Conservation (phyloP, 73 alveolate genomes). For the Paramecium primaurelia region DNA sequence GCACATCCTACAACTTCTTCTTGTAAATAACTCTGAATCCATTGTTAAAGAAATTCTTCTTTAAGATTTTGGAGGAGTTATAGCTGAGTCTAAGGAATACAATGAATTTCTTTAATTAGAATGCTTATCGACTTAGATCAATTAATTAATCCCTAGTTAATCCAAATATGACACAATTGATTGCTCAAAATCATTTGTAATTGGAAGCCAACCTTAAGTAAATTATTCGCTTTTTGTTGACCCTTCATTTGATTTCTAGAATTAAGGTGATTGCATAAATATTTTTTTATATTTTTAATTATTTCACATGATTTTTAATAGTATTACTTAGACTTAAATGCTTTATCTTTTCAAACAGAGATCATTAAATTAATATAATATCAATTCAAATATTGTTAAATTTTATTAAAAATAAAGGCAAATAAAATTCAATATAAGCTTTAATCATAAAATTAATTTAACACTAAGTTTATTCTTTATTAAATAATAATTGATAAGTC, state of each 20-base stretch:
- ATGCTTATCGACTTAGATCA: constrained; percentile 18
- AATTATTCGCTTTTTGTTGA: background rate
- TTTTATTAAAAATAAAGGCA: too few species aligned
- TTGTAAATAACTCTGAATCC: background rate
- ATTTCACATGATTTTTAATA: background rate
- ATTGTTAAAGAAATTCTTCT: constrained; percentile 3
- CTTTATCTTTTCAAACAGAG: background rate
- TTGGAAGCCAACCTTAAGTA: background rate
- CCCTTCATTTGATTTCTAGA: constrained; percentile 10
- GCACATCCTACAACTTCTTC: constrained; percentile 7
- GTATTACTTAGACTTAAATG: background rate
- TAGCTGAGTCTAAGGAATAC: background rate
- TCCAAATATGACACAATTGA: background rate
- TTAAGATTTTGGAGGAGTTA: constrained; percentile 1
- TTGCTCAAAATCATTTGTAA: background rate
- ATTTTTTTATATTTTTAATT: background rate
- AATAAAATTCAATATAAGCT: too few species aligned
- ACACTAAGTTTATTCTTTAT: too few species aligned
- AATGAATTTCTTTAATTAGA: background rate
- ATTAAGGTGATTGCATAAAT: constrained; percentile 12
- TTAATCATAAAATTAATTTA: too few species aligned
- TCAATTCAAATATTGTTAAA: background rate
- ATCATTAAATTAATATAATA: too few species aligned
- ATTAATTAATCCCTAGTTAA: background rate
- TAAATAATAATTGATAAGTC: background rate